Conservation (phyloP, 2,329 filamentous ascomycete species). For the Paraphaeosphaeria sporulosa region DNA sequence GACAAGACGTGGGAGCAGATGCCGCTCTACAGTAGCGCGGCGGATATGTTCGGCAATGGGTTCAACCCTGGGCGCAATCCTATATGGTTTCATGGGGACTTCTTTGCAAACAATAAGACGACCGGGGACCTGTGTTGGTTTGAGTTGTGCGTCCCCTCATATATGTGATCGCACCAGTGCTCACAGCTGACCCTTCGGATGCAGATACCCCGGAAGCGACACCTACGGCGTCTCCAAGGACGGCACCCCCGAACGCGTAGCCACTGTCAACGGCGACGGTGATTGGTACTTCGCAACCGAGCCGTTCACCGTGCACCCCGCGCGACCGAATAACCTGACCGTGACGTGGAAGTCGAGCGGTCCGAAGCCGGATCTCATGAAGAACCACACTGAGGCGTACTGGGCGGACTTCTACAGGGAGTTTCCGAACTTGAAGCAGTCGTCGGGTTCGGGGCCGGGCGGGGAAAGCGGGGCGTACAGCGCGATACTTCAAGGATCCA, state of each 20-base stretch:
- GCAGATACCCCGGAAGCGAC: constrained; percentile 4
- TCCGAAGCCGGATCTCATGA: constrained; percentile 5
- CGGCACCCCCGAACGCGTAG: background rate
- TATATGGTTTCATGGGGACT: constrained; percentile 5
- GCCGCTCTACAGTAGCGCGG: constrained; percentile 1
- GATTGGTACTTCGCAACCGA: constrained; percentile 9
- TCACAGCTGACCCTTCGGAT: background rate
- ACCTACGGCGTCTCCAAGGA: background rate
- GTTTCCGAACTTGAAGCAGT: background rate
- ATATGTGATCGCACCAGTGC: background rate
- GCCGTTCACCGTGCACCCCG: constrained; percentile 1
- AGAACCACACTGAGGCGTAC: constrained; percentile 4
- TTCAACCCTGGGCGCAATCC: background rate
- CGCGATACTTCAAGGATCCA: background rate
- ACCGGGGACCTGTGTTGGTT: constrained; percentile 9
- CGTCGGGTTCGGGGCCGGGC: background rate
- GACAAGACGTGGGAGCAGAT: constrained; percentile 11
- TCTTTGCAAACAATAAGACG: constrained; percentile 5
- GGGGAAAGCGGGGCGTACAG: background rate
- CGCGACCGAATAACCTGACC: constrained; percentile 7
- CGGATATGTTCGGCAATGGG: background rate
- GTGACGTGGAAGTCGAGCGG: constrained; percentile 1
- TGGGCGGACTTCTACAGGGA: constrained; percentile 2
- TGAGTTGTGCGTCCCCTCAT: background rate
- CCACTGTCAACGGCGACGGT: background rate